Conservation (phyloP, 257 asterid species). For the Solanum lycopersicoides region DNA sequence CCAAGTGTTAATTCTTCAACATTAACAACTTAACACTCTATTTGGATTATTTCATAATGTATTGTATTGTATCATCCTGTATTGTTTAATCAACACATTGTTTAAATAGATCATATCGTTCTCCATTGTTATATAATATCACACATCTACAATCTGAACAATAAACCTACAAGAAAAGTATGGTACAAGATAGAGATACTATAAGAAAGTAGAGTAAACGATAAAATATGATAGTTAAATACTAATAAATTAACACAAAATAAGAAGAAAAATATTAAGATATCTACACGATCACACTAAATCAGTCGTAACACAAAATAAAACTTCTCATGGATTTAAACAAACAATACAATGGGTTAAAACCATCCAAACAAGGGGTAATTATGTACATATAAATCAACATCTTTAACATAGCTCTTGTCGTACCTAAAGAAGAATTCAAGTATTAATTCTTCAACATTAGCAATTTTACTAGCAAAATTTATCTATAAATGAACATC, state of each 20-base stretch:
- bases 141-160: neutral
- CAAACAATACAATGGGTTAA: too few relatives aligned
- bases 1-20: too few relatives aligned
- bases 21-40: too few relatives aligned
- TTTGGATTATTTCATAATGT: neutral
- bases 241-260: too few relatives aligned
- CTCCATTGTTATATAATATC: neutral
- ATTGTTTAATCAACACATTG: neutral
- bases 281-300: neutral
- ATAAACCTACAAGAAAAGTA: neutral
- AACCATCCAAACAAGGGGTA: too few relatives aligned
- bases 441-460: neutral
- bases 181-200: neutral
- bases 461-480: neutral
- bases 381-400: too few relatives aligned
- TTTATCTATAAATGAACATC: neutral
- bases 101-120: neutral
- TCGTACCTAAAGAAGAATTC: neutral
- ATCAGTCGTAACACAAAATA: too few relatives aligned
- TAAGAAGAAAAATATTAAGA: neutral
- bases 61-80: neutral
- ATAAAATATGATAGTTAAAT: neutral
- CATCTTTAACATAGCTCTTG: too few relatives aligned
- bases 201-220: too few relatives aligned
- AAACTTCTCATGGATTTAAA: too few relatives aligned